Evolutionary conservation across 371 early-diverging fungal genomes (phyloP).

Genomic region (Zopfochytrium polystomum): DNA sequence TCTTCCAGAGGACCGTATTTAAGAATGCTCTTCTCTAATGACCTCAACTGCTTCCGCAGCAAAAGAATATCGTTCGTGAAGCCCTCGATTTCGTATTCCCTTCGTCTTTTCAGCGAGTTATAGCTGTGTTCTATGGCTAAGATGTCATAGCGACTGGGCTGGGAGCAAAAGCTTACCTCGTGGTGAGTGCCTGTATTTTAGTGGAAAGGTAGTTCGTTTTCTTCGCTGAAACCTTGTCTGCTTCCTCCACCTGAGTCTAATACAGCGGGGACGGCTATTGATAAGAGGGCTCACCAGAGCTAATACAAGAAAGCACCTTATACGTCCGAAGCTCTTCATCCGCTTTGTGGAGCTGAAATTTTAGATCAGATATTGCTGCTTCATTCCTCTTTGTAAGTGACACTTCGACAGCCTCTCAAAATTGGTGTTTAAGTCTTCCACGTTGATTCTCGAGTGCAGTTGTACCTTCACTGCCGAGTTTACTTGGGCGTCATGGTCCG

Average conservation of each 20-base stretch:
- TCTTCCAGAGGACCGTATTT: conserved; percentile 50
- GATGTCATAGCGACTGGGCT: not conserved
- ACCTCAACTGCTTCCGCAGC: conserved; percentile 44
- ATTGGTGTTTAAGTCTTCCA: not conserved
- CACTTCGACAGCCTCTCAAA: conserved; percentile 28
- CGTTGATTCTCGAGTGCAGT: not conserved
- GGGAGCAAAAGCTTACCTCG: conserved; percentile 21
- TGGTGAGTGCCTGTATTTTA: conserved; percentile 22
- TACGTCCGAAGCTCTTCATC: conserved; percentile 33
- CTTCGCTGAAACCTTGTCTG: too few relatives aligned
- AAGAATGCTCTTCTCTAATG: conserved; percentile 46
- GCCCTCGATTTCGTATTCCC: conserved; percentile 58
- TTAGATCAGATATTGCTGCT: conserved; percentile 32
- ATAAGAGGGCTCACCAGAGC: too few relatives aligned
- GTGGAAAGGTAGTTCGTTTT: conserved; percentile 25
- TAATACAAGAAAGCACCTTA: conserved; percentile 25
- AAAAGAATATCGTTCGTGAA: conserved; percentile 54
- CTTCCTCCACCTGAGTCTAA: too few relatives aligned
- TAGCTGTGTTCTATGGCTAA: conserved; percentile 29
- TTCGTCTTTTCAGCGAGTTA: conserved; percentile 39
- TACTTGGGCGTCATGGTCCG: conserved; percentile 28
- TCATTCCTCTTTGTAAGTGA: conserved; percentile 35
- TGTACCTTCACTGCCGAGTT: conserved; percentile 40
- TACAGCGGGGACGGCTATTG: too few relatives aligned
- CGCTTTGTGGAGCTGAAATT: conserved; percentile 27